Base-by-base conservation (phyloP, 768 basidiomycete species). In the Terana coerulea region DNA sequence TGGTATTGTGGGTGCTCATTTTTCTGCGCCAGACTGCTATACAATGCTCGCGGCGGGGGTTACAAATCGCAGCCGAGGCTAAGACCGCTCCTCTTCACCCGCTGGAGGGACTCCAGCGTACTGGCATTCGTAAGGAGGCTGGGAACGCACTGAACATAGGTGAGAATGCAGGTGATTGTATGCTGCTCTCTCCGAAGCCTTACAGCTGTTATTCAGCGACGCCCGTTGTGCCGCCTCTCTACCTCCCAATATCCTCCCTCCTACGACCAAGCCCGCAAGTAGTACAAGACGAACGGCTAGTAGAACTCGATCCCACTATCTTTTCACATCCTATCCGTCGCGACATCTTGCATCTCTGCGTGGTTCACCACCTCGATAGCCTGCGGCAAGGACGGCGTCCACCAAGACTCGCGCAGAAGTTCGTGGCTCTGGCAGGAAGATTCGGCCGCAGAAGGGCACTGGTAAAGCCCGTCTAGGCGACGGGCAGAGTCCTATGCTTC, bases 321-420 rank as follows among this genome's bases (percentile, higher is more conserved):
- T 99, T 98, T 71, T 76, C 80, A 54, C 85, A 91, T 59, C 91
- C 94, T 34, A 81, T 94, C 37, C 89, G 95, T 44, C 81, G 84
- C 19, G 95, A 98, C 67, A 89, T 99, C 56, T 80, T 98, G 3
- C 95, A 98, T 67, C 79, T 92, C 39, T 95, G 94, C 64, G 86
- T 94, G 29, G 80, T 88, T 5, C 91, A 95, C 61, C 79, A 97
- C 64, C 83, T 87, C 34, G 91, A 97, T 62, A 80, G 84, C 17
- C 77, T 94, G 14, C 85, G 95, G n/a, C 88, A 93, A 72, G 95
- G 26, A 87, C 89, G 11, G 93, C 91, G 21, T 86, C 76, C 56
- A 97, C 93, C 15, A 98, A 97, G 70, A 92, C 88, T 28, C 87
- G 97, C 50, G 83, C 80, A 21, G 92, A 98, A 68, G 93, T 98